Base-by-base conservation (phyloP, 2,329 filamentous ascomycete species). In the Diplodia intermedia region DNA sequence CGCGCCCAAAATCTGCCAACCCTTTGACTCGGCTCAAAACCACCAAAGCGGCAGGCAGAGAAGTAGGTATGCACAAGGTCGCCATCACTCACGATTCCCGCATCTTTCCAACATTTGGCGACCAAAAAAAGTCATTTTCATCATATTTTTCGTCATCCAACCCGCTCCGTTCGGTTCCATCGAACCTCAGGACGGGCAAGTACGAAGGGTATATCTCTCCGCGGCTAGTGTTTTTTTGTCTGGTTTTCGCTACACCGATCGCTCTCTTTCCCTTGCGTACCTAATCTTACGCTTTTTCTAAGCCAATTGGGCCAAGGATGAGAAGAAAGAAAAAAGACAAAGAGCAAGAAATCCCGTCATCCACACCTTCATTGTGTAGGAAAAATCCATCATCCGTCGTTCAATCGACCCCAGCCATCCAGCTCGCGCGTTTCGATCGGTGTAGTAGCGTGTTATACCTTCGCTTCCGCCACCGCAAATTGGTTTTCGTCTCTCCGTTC, bases 51-150 rank as follows among this genome's bases (percentile, higher is more conserved):
- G 9, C 33, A 36, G 33, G 9, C 33, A 36, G 33, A 26, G 26
- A 26, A 26, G 4, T 26, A 4, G 26, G 4, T 26, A 26, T 26
- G 26, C 26, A 26, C 26, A 26, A 26, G 26, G 26, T 26, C 31
- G 1, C 8, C 31, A 33, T 9, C 31, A 12, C 18, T 31, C 26
- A 12, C 31, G n/a, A 4, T 12, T 36, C 53, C 31, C 15, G 29
- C 29, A 55, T n/a, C 15, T 12, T 29, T 53, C 31, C 23, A 15
- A 14, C 50, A 31, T 38, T 47, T 63, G 60, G 60, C 7, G 60
- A 63, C 60, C 60, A 26, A 52, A 63, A 63, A 63, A 52, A 60
- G 31, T 63, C 60, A 63, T 63, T 63, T 62, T 63, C 40, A 47
- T 52, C 38, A 47, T n/a, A 31, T 20, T 63, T 63, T 52, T 36